These are phyloP conservation scores for Penicillium sp. DNA, from an alignment of 2,329 filamentous ascomycete genomes.

Conservation along the genomic window DNA sequence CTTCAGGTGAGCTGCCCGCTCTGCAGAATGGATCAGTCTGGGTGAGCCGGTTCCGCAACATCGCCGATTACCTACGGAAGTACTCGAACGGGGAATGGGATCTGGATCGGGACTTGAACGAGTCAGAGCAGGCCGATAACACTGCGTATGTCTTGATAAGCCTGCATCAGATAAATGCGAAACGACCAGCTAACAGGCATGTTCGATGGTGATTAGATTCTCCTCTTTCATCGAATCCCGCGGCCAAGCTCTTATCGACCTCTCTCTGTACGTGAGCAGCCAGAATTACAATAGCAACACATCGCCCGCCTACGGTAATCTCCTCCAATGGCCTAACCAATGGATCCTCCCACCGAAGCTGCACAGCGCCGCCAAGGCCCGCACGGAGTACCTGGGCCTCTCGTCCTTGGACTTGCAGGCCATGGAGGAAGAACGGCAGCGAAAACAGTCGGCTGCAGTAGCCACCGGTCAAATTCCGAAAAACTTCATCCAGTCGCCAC, in stretches of 20 bases:
- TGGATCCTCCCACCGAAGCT: constrained; percentile 78
- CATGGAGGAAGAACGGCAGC: constrained; percentile 40
- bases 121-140: constrained; percentile 48
- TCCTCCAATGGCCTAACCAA: constrained; percentile 83
- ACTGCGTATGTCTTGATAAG: constrained; percentile 44
- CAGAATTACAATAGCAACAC: constrained; percentile 80
- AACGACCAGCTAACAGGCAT: constrained; percentile 1
- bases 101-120: constrained; percentile 46
- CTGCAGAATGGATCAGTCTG: constrained; percentile 56
- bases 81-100: constrained; percentile 51
- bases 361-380: constrained; percentile 66
- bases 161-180: neutral
- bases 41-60: constrained; percentile 56
- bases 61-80: constrained; percentile 52
- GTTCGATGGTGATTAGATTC: constrained; percentile 31
- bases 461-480: constrained; percentile 42
- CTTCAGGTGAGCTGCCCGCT: constrained; percentile 56
- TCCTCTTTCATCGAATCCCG: constrained; percentile 71
- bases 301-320: constrained; percentile 73
- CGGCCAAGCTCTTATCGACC: constrained; percentile 75
- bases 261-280: constrained; percentile 85
- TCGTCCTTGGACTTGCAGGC: constrained; percentile 65
- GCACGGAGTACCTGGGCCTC: constrained; percentile 69
- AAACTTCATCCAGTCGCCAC: constrained; percentile 56
- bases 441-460: constrained; percentile 40